A percentile compares a stretch with the other conserved stretches of the same genome.
phyloP scores from a whole-genome alignment of 2,329 filamentous ascomycete species.

The Phialophora macrospora region DNA sequence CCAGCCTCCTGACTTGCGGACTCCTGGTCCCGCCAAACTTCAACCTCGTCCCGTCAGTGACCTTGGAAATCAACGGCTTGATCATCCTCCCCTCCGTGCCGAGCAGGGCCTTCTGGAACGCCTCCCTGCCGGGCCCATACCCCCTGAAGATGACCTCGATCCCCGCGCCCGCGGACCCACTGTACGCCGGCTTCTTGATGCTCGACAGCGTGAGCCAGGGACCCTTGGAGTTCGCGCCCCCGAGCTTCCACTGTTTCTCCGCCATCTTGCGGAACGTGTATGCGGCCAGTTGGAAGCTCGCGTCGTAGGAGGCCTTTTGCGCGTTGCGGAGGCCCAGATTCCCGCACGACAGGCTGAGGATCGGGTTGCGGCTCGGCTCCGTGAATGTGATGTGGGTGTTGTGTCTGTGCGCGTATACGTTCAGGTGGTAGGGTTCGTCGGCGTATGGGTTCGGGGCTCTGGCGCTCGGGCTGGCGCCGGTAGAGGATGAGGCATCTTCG shows the following conservation, averaged over 20 bases:
- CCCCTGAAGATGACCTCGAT: slow-evolving; percentile 83
- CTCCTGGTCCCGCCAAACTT: slow-evolving; percentile 97
- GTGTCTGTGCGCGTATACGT: slow-evolving; percentile 86
- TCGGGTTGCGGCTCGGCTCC: slow-evolving; percentile 75
- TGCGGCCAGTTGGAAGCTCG: slow-evolving; percentile 85
- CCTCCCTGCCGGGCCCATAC: slow-evolving; percentile 85
- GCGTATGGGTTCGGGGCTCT: slow-evolving; percentile 18
- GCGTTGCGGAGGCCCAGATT: slow-evolving; percentile 91
- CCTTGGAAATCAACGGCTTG: slow-evolving; percentile 73
- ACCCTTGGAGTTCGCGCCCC: slow-evolving; percentile 58
- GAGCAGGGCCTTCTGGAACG: slow-evolving; percentile 84
- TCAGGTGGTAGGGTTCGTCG: slow-evolving; percentile 77
- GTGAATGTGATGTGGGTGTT: slow-evolving; percentile 94
- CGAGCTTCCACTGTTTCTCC: slow-evolving; percentile 75
- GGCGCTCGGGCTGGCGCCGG: slow-evolving; percentile 8
- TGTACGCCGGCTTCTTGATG: slow-evolving; percentile 74
- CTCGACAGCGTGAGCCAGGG: slow-evolving; percentile 77
- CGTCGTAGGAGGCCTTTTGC: slow-evolving; percentile 81
- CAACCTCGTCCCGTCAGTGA: slow-evolving; percentile 83
- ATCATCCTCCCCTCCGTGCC: slow-evolving; percentile 81
- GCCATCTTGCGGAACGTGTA: slow-evolving; percentile 84
- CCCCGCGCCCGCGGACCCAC: slow-evolving; percentile 67
- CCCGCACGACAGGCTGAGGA: slow-evolving; percentile 80
- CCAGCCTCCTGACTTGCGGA: slow-evolving; percentile 79
- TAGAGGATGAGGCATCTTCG: neutral